Evolutionary conservation across 768 basidiomycete genomes (phyloP).

Genomic region (Tulasnella sp.): DNA sequence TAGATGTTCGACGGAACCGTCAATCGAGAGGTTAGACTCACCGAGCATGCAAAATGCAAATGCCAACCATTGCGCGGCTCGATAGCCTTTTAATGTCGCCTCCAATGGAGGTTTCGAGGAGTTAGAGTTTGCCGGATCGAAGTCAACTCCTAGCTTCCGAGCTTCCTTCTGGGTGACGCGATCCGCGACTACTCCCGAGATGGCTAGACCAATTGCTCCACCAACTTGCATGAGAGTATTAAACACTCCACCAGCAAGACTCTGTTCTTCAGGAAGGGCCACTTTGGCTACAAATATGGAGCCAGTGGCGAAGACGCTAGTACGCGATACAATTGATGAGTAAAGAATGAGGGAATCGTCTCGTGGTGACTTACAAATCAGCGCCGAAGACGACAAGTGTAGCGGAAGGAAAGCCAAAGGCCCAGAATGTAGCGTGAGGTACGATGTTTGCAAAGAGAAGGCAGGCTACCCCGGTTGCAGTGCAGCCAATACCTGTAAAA

Average conservation of each 20-base stretch:
- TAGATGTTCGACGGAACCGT: too few species aligned
- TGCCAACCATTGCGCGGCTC: conserved; percentile 66
- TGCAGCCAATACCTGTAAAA: conserved; percentile 54
- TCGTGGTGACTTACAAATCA: conserved; percentile 53
- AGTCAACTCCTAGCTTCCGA: conserved; percentile 44
- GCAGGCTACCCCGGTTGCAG: conserved; percentile 60
- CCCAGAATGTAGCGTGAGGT: conserved; percentile 66
- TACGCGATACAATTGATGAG: not conserved
- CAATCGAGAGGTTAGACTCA: conserved; percentile 41
- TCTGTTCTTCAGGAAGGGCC: conserved; percentile 69
- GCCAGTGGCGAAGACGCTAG: conserved; percentile 63
- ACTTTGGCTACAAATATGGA: conserved; percentile 75
- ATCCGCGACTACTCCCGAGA: conserved; percentile 73
- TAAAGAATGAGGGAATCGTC: not conserved
- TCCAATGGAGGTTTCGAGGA: conserved; percentile 42
- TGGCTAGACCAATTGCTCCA: conserved; percentile 64
- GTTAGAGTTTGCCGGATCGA: conserved; percentile 40
- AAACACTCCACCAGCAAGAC: conserved; percentile 73
- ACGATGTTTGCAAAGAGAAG: conserved; percentile 71
- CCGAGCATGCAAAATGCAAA: conserved; percentile 66
- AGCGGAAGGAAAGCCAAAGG: conserved; percentile 71
- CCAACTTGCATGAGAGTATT: conserved; percentile 75
- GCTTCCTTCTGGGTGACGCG: conserved; percentile 49
- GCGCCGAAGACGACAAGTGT: conserved; percentile 71
- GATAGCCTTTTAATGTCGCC: conserved; percentile 59